Evolutionary conservation across 2,329 filamentous ascomycete genomes (phyloP).

Genomic region (Tricladium varicosporioides): DNA sequence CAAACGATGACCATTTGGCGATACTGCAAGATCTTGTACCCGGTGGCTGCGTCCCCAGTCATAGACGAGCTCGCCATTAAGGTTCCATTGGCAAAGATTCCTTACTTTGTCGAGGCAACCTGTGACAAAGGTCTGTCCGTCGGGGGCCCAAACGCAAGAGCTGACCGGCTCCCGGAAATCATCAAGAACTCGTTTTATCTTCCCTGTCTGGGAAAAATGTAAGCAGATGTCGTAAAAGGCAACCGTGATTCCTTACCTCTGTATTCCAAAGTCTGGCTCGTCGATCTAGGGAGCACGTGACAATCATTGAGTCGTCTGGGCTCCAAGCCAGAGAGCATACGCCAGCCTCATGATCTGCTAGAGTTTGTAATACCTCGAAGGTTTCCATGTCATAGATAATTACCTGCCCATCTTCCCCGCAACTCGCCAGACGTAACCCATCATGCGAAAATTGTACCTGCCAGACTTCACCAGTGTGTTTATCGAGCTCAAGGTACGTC

Average conservation of each 20-base stretch:
- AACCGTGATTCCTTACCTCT: conserved; percentile 47
- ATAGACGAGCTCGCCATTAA: conserved; percentile 58
- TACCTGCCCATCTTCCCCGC: conserved; percentile 71
- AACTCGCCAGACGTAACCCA: conserved; percentile 77
- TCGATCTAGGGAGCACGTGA: conserved; percentile 77
- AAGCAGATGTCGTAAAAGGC: conserved; percentile 1
- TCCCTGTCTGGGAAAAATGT: conserved; percentile 52
- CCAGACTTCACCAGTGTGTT: conserved; percentile 85
- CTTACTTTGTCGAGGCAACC: conserved; percentile 68
- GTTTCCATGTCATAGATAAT: conserved; percentile 77
- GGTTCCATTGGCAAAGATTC: conserved; percentile 69
- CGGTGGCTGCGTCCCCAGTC: conserved; percentile 71
- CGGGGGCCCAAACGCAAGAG: conserved; percentile 82
- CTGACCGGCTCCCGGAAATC: conserved; percentile 83
- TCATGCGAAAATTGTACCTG: conserved; percentile 87
- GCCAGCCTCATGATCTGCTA: conserved; percentile 66
- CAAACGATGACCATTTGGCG: conserved; percentile 74
- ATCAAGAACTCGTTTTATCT: conserved; percentile 60
- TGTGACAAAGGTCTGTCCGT: conserved; percentile 75
- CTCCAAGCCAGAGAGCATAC: conserved; percentile 88
- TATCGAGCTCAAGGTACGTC: conserved; percentile 65
- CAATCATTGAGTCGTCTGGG: conserved; percentile 81
- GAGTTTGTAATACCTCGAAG: conserved; percentile 60
- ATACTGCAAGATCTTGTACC: conserved; percentile 82
- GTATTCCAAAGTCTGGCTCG: conserved; percentile 74